Conservation (phyloP, 345 rosid genomes). For the Ceriops decandra region DNA sequence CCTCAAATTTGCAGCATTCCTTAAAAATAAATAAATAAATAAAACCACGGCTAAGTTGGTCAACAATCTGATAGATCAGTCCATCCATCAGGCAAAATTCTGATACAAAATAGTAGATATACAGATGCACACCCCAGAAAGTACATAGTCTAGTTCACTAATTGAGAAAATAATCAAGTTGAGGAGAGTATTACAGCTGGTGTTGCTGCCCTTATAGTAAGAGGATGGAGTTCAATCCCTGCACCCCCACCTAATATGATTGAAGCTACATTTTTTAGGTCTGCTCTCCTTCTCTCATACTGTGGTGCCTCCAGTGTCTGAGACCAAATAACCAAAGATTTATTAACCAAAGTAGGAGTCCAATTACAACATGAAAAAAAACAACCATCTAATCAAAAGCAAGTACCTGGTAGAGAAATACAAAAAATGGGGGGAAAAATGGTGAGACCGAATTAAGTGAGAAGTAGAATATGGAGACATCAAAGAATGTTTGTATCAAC, state of each 20-base stretch:
- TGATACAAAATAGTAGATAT: too few species aligned
- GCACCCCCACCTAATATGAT: slow-evolving; percentile 93
- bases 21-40: neutral
- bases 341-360: neutral
- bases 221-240: slow-evolving; percentile 89
- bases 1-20: neutral
- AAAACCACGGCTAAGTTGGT: neutral
- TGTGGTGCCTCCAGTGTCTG: slow-evolving; percentile 48
- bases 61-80: neutral
- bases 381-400: neutral
- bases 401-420: too few species aligned
- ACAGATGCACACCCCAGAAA: too few species aligned
- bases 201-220: slow-evolving; percentile 81
- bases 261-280: slow-evolving; percentile 84
- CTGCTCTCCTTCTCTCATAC: slow-evolving; percentile 52
- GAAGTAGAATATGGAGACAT: neutral
- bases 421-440: too few species aligned
- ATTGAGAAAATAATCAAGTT: neutral
- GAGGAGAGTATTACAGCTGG: slow-evolving; percentile 60
- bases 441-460: neutral
- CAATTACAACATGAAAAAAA: neutral
- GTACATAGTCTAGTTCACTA: too few species aligned
- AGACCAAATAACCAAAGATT: neutral
- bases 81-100: neutral
- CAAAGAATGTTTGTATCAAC: slow-evolving; percentile 15